Evolutionary conservation across 768 basidiomycete species (phyloP).

Genomic region (Austroboletus eburneus): DNA sequence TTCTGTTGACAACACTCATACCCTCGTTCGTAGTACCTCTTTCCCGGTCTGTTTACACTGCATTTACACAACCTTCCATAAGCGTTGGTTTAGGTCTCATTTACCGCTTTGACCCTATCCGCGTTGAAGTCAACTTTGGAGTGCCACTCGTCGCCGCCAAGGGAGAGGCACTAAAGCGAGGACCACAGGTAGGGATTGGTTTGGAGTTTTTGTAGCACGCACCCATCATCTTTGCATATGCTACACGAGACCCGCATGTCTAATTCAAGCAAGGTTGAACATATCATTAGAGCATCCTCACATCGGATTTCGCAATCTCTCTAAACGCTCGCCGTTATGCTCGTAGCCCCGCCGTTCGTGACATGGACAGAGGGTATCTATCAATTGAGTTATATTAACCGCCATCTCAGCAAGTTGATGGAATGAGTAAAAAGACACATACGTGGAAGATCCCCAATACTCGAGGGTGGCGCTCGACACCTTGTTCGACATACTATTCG

Average conservation of each 20-base stretch:
- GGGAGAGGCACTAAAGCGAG: conserved; percentile 63
- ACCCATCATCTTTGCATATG: neutral
- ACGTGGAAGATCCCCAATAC: too few species aligned
- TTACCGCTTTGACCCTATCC: conserved; percentile 76
- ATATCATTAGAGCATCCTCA: too few species aligned
- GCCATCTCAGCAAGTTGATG: too few species aligned
- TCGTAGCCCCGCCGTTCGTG: too few species aligned
- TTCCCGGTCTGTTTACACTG: conserved; percentile 10
- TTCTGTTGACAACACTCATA: neutral
- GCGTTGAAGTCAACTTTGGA: conserved; percentile 88
- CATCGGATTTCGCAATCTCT: too few species aligned
- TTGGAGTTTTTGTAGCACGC: conserved; percentile 61
- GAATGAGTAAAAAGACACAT: too few species aligned
- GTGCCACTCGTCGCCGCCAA: conserved; percentile 69
- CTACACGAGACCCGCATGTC: conserved; percentile 3
- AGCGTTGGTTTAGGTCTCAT: conserved; percentile 81
- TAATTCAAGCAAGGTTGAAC: too few species aligned
- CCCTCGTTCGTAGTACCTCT: conserved; percentile 3
- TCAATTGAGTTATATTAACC: too few species aligned
- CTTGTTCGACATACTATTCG: conserved; percentile 82
- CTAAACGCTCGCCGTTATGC: too few species aligned
- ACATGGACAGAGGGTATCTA: too few species aligned
- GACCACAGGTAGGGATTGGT: conserved; percentile 79
- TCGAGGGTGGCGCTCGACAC: conserved; percentile 78
- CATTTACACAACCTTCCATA: conserved; percentile 49